Evolutionary conservation across 257 asterid genomes (phyloP).

Genomic region (Rhazya stricta): DNA sequence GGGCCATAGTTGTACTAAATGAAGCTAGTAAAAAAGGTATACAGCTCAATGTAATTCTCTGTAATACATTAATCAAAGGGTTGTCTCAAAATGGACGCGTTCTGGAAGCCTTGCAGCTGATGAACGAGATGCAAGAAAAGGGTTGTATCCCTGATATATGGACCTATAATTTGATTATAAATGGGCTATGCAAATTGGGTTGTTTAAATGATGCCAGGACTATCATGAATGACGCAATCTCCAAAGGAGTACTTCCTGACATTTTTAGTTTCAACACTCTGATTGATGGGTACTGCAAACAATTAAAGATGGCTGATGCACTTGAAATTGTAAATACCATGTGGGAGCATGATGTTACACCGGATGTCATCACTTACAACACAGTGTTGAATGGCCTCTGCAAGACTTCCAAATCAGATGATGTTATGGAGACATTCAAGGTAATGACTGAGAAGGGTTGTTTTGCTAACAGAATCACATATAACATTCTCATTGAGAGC

Average conservation of each 20-base stretch:
- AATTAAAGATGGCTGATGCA: constrained; percentile 60
- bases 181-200: constrained; percentile 80
- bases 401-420: constrained; percentile 57
- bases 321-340: constrained; percentile 60
- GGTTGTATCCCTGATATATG: constrained; percentile 69
- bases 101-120: constrained; percentile 66
- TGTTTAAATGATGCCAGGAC: constrained; percentile 63
- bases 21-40: constrained; percentile 56
- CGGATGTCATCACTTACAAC: constrained; percentile 82
- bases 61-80: constrained; percentile 72
- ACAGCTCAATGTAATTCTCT: constrained; percentile 46
- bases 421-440: constrained; percentile 70
- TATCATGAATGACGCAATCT: constrained; percentile 55
- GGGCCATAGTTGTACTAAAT: constrained; percentile 50
- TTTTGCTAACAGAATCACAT: constrained; percentile 64
- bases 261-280: constrained; percentile 84
- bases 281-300: constrained; percentile 85
- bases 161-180: constrained; percentile 77
- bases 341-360: constrained; percentile 64
- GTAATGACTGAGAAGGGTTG: constrained; percentile 77
- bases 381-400: constrained; percentile 77
- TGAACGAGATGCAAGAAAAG: constrained; percentile 61
- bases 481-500: constrained; percentile 78
- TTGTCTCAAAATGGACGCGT: constrained; percentile 56
- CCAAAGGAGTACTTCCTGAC: constrained; percentile 66